phyloP scores from a whole-genome alignment of 768 basidiomycete species.

The Phallus indusiatus region DNA sequence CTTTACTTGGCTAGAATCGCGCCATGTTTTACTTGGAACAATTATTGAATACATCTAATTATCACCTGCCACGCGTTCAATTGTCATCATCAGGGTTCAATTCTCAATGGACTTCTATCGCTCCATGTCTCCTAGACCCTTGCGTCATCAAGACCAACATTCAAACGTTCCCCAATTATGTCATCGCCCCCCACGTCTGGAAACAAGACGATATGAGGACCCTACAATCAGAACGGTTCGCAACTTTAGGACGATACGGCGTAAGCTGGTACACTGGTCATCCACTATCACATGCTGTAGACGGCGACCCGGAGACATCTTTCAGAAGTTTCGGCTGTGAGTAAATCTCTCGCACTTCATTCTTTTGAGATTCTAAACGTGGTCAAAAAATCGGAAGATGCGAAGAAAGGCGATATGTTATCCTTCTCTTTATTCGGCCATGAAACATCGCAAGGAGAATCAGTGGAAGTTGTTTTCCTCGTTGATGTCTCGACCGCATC shows the following conservation, averaged over 20 bases:
- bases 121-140: slow-evolving; percentile 34
- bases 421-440: slow-evolving; percentile 14
- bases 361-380: not conserved
- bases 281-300: slow-evolving; percentile 47
- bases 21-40: not conserved
- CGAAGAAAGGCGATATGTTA: slow-evolving; percentile 23
- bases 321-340: slow-evolving; percentile 43
- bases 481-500: slow-evolving; percentile 25
- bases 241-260: slow-evolving; percentile 25
- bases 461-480: slow-evolving; percentile 27
- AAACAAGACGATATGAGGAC: slow-evolving; percentile 30
- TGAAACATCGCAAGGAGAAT: slow-evolving; percentile 11
- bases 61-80: not conserved
- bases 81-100: not conserved
- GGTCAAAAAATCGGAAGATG: slow-evolving; percentile 12
- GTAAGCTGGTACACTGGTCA: slow-evolving; percentile 31
- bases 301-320: slow-evolving; percentile 36
- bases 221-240: slow-evolving; percentile 29
- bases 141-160: slow-evolving; percentile 49
- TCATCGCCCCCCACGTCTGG: slow-evolving; percentile 14
- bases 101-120: slow-evolving; percentile 4
- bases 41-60: not conserved
- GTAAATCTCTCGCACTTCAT: slow-evolving; percentile 13
- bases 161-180: slow-evolving; percentile 27
- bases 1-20: not conserved